A percentile compares a stretch with the other conserved stretches of the same genome.
These are phyloP conservation scores for Panicum virgatum DNA, from an alignment of 202 grass and related monocot species.

Conservation along the genomic window DNA sequence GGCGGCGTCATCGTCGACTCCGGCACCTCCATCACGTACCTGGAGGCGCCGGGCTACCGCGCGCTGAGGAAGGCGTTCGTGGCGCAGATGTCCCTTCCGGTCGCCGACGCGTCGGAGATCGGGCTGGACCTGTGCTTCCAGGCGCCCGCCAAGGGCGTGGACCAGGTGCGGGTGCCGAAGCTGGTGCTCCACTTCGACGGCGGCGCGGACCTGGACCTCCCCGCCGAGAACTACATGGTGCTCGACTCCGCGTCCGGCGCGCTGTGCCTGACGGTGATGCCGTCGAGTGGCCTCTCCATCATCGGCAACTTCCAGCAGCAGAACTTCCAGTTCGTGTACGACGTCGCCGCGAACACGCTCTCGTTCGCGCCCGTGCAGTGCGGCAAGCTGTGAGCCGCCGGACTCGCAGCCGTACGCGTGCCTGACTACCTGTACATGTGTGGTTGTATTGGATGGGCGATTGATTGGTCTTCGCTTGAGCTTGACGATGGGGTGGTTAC, in stretches of 20 bases:
- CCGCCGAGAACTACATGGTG: conserved; percentile 78
- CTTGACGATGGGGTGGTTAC: not conserved
- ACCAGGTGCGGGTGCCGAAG: conserved; percentile 65
- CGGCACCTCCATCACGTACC: conserved; percentile 72
- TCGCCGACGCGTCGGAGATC: conserved; percentile 34
- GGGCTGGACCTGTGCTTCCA: conserved; percentile 68
- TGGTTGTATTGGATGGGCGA: not conserved
- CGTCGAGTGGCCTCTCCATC: conserved; percentile 52
- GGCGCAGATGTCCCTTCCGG: conserved; percentile 61
- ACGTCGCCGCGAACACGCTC: conserved; percentile 48
- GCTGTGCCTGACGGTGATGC: conserved; percentile 63
- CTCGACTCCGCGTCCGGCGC: conserved; percentile 45
- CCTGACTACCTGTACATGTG: not conserved
- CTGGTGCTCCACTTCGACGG: conserved; percentile 69
- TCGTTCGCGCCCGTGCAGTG: conserved; percentile 71
- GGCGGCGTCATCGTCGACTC: conserved; percentile 83
- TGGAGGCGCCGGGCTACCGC: conserved; percentile 45
- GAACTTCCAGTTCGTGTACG: conserved; percentile 83
- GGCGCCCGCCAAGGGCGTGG: conserved; percentile 34
- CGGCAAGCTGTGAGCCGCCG: conserved; percentile 48
- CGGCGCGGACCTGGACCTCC: conserved; percentile 66
- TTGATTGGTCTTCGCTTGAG: not conserved
- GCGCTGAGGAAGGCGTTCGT: conserved; percentile 54
- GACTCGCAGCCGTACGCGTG: not conserved
- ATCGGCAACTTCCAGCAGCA: conserved; percentile 91